Evolutionary conservation across 148 eudicot genomes (phyloP).

Genomic region (Rhododendron kiyosumense): DNA sequence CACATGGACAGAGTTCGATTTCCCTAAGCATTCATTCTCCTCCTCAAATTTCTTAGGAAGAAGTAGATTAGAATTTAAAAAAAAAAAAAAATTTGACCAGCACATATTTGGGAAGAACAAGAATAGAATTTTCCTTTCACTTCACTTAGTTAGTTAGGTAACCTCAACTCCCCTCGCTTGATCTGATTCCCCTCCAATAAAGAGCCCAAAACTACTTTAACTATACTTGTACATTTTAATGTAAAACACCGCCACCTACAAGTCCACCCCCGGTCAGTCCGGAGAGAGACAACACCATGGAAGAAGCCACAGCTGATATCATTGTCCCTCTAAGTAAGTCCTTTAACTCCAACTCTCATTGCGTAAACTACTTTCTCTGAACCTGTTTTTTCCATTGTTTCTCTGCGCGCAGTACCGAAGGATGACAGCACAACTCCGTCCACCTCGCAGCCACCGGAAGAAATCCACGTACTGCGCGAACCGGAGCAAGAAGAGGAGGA

Average conservation of each 20-base stretch:
- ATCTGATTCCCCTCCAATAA: background rate
- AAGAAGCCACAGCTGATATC: slow-evolving; percentile 28
- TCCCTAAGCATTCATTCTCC: too few species aligned
- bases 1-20: too few species aligned
- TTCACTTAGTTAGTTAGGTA: background rate
- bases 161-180: background rate
- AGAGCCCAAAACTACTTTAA: background rate
- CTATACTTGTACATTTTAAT: background rate
- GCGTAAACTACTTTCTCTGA: background rate
- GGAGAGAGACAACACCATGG: slow-evolving; percentile 17
- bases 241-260: background rate
- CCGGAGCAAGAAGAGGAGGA: slow-evolving; percentile 10
- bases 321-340: slow-evolving; percentile 30
- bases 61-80: too few species aligned
- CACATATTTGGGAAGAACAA: background rate
- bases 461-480: background rate
- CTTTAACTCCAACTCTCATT: background rate
- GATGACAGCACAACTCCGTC: slow-evolving; percentile 9
- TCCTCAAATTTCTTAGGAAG: too few species aligned
- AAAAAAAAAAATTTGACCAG: background rate
- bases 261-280: background rate
- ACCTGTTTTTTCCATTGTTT: background rate
- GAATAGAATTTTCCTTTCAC: background rate
- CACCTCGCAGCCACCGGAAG: background rate
- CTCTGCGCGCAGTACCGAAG: slow-evolving; percentile 15